These are phyloP conservation scores for Globisporangium radiosum DNA, from an alignment of 352 stramenopile species.

Conservation along the genomic window DNA sequence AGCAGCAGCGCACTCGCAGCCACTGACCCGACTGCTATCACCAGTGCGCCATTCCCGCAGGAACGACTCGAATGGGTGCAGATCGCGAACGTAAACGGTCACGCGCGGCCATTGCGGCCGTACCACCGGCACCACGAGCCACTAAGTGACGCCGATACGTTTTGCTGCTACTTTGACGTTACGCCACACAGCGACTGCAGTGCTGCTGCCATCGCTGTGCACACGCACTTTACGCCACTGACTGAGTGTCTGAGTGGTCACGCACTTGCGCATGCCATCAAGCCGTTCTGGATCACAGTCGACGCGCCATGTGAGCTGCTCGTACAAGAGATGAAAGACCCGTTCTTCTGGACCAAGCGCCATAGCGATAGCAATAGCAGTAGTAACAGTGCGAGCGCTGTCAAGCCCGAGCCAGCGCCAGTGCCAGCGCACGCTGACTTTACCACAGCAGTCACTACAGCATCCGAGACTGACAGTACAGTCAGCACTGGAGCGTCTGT, in stretches of 20 bases:
- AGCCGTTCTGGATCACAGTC: slow-evolving; percentile 15
- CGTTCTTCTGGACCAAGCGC: slow-evolving; percentile 6
- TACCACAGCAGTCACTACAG: no score
- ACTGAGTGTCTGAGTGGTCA: not conserved
- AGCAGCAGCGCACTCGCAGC: not conserved
- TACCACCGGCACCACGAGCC: slow-evolving; percentile 3
- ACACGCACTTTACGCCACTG: slow-evolving; percentile 23
- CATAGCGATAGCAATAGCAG: not conserved
- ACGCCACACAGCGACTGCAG: slow-evolving; percentile 6
- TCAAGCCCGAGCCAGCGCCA: not conserved
- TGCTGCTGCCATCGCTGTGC: slow-evolving; percentile 24
- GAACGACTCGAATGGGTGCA: not conserved
- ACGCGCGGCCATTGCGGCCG: slow-evolving; percentile 15
- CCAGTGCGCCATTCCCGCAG: no score
- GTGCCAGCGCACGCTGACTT: no score
- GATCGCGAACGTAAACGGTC: slow-evolving; percentile 11
- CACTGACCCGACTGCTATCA: not conserved
- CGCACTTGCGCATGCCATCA: slow-evolving; percentile 4
- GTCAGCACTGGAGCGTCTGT: no score
- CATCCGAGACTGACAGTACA: no score
- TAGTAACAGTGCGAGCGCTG: no score
- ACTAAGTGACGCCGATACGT: slow-evolving; percentile 13
- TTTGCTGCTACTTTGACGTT: slow-evolving; percentile 46
- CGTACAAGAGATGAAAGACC: slow-evolving; percentile 7
- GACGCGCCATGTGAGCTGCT: slow-evolving; percentile 13